phyloP scores from a whole-genome alignment of 305 asterid genomes.

The Petunia hybrid region DNA sequence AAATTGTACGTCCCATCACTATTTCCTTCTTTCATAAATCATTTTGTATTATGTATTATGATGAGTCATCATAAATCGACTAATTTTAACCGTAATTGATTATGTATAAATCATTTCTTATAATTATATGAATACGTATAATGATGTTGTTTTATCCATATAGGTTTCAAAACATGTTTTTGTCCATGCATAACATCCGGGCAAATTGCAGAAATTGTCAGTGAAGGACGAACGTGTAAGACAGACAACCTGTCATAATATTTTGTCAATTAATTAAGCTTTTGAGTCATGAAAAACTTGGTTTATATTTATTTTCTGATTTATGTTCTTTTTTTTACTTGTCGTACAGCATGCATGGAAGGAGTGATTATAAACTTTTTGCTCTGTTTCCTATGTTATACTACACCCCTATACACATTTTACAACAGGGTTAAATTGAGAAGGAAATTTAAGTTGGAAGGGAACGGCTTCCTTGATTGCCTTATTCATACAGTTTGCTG shows the following conservation, averaged over 20 bases:
- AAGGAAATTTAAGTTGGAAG: constrained; percentile 42
- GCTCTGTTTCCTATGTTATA: constrained; percentile 24
- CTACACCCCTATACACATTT: constrained; percentile 34
- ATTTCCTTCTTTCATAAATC: not conserved
- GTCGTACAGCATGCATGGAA: constrained; percentile 43
- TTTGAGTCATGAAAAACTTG: not conserved
- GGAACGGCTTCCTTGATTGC: constrained; percentile 41
- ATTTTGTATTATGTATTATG: not conserved
- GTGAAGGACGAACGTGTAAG: constrained; percentile 52
- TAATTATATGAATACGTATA: not conserved
- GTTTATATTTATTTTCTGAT: not conserved
- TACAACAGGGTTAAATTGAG: constrained; percentile 41
- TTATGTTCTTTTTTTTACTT: not conserved
- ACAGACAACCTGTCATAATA: not conserved
- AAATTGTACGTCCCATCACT: constrained; percentile 29
- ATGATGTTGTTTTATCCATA: not conserved
- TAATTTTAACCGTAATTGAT: not conserved
- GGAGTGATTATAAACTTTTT: constrained; percentile 37
- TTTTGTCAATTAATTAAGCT: not conserved
- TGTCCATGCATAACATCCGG: constrained; percentile 51
- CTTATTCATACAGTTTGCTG: constrained; percentile 38
- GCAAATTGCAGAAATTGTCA: constrained; percentile 46
- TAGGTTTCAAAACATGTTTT: constrained; percentile 41
- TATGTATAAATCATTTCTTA: not conserved
- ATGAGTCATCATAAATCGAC: not conserved